These are phyloP conservation scores for Leccinellum albellum DNA, from an alignment of 768 basidiomycete genomes.

Conservation along the genomic window DNA sequence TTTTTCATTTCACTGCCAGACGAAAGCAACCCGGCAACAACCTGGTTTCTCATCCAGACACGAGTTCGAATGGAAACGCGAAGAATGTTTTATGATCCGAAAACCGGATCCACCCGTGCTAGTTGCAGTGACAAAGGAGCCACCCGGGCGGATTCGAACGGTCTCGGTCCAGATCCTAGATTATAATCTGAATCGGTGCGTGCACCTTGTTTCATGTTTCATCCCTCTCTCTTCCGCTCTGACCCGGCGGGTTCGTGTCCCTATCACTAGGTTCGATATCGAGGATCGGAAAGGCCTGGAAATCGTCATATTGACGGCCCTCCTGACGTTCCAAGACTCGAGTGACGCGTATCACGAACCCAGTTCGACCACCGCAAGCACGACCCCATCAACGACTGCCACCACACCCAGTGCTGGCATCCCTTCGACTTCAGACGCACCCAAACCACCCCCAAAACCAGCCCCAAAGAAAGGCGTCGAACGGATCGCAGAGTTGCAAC, in stretches of 20 bases:
- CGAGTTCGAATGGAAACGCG: conserved; percentile 82
- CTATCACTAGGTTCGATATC: conserved; percentile 66
- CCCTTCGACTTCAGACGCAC: conserved; percentile 20
- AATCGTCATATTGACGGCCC: conserved; percentile 70
- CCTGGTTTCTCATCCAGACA: conserved; percentile 43
- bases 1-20: neutral
- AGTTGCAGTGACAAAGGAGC: conserved; percentile 77
- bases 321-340: conserved; percentile 73
- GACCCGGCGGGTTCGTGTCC: neutral
- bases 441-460: conserved; percentile 55
- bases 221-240: neutral
- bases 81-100: conserved; percentile 77
- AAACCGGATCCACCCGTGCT: conserved; percentile 87
- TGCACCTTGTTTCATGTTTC: neutral
- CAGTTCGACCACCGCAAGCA: conserved; percentile 16
- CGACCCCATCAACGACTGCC: neutral
- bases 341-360: conserved; percentile 52
- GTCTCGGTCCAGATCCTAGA: conserved; percentile 73
- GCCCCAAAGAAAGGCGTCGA: conserved; percentile 63
- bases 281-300: conserved; percentile 83
- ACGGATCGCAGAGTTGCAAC: conserved; percentile 70
- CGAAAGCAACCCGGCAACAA: conserved; percentile 44
- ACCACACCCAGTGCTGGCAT: neutral
- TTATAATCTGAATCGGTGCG: conserved; percentile 76
- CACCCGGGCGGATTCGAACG: conserved; percentile 60